Percentiles rank a stretch among this genome's conserved stretches.
Conservation (phyloP, 106 monocot genomes). For the Dendrobium catenatum region DNA sequence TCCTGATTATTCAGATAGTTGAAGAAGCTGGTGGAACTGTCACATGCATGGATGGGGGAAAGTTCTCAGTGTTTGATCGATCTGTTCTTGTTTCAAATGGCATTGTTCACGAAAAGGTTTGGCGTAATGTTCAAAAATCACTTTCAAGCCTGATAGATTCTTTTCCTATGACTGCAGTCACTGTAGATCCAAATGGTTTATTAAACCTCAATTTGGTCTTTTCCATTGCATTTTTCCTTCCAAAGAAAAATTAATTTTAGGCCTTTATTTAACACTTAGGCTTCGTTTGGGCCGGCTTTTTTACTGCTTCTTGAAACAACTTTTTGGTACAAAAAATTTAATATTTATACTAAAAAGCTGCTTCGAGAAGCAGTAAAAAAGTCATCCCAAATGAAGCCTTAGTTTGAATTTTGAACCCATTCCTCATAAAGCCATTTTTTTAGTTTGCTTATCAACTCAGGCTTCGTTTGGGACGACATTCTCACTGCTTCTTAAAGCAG, state of each 20-base stretch:
- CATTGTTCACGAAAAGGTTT: conserved; percentile 67
- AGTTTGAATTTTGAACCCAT: neutral
- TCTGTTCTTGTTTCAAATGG: conserved; percentile 95
- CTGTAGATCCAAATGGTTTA: neutral
- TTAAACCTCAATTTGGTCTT: neutral
- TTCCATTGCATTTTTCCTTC: neutral
- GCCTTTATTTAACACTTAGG: neutral
- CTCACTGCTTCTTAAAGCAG: no score
- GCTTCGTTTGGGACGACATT: no score
- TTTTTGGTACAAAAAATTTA: no score
- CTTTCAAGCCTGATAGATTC: neutral
- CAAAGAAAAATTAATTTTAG: neutral
- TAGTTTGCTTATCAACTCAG: no score
- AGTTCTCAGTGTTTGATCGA: conserved; percentile 89
- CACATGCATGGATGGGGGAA: conserved; percentile 89
- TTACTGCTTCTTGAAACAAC: no score
- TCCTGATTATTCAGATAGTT: conserved; percentile 52
- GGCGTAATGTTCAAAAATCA: neutral
- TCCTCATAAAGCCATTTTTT: neutral
- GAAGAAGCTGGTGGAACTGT: conserved; percentile 98
- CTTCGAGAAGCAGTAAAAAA: no score
- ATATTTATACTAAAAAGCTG: no score
- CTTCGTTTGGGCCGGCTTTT: no score
- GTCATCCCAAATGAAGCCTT: no score
- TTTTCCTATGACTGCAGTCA: neutral